These are phyloP conservation scores for Trichoderma oligosporum DNA, from an alignment of 2,329 filamentous ascomycete genomes.

Conservation along the genomic window DNA sequence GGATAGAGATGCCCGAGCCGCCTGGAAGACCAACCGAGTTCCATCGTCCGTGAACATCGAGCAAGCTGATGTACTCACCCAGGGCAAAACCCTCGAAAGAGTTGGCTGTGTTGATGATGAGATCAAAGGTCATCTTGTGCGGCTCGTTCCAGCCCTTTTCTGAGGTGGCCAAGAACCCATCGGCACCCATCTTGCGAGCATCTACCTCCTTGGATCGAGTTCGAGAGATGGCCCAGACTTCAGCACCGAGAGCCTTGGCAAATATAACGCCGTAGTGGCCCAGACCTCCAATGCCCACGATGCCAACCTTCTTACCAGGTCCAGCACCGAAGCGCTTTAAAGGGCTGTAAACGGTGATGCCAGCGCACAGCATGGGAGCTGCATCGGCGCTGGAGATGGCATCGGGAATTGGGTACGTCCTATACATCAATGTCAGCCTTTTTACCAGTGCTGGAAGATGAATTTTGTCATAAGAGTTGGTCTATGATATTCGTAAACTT, in stretches of 20 bases:
- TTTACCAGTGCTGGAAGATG: slow-evolving; percentile 48
- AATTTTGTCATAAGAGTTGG: slow-evolving; percentile 45
- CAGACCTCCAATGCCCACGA: slow-evolving; percentile 69
- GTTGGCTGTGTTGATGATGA: slow-evolving; percentile 73
- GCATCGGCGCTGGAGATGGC: slow-evolving; percentile 58
- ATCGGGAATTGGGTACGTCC: slow-evolving; percentile 72
- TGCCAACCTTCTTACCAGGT: slow-evolving; percentile 73
- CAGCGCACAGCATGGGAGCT: slow-evolving; percentile 81
- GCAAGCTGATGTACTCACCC: slow-evolving; percentile 67
- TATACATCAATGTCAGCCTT: slow-evolving; percentile 25
- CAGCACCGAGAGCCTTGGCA: slow-evolving; percentile 62
- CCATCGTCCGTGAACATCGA: slow-evolving; percentile 79
- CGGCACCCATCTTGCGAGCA: slow-evolving; percentile 55
- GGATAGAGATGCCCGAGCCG: slow-evolving; percentile 66
- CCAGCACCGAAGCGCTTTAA: slow-evolving; percentile 71
- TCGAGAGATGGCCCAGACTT: slow-evolving; percentile 60
- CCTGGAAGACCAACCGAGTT: slow-evolving; percentile 77
- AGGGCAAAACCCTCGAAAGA: slow-evolving; percentile 66
- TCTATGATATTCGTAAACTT: slow-evolving; percentile 34
- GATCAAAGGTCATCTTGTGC: slow-evolving; percentile 64
- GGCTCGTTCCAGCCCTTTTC: slow-evolving; percentile 56
- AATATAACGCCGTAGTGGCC: slow-evolving; percentile 70
- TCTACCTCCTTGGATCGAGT: slow-evolving; percentile 58
- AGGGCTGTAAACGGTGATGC: slow-evolving; percentile 75
- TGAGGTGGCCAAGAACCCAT: slow-evolving; percentile 56